Evolutionary conservation across 139 green algal genomes (phyloP), one percentile per base, ranked within the genome.

Genomic region (Raphidocelis subcapitata): DNA sequence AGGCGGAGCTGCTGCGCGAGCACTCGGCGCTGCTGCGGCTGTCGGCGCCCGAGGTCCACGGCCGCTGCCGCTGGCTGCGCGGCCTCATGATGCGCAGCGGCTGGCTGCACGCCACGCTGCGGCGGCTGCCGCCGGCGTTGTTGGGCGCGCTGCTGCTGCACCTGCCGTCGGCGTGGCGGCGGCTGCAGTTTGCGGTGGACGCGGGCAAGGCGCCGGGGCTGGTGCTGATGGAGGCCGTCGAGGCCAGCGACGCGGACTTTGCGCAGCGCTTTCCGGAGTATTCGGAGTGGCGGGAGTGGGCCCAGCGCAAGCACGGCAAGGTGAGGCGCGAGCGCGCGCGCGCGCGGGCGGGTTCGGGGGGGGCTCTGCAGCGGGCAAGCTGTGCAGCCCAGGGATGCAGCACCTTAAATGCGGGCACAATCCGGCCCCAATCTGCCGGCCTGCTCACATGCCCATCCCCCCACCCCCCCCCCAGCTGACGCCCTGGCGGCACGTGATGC

Each of bases 1-100:
- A 86, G 77, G 52, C 67, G 36, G 56, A 52, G 56, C 57, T 88
- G 51, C 5, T 77, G 8, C 18, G 62, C 3, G 51, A 46, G 23
- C 79, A 84, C 44, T 79, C 79, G 26, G 44, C 78, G 52, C 74
- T 88, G 74, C 72, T 88, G 59, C 62, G 60, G 44, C 77, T 88
- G 35, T 81, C 77, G 1, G 44, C 66, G 41, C 3, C 8, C 3
- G 83, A 88, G 77, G 62, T 88, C 57, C 74, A 88, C 59, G 73
- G 76, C 14, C 77, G 83, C 62, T 88, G 79, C 62, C 70, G 83
- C 21, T 88, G 83, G 83, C 67, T 88, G 51, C 77, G 83, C 26
- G 35, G 28, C 29, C 64, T 86, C 23, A 84, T 88, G 69, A 47
- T 82, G 15, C 31, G 37, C 55, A 79, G 82, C 60, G 74, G 41